A percentile compares a stretch with the other conserved stretches of the same genome.
Evolutionary conservation across 228 moss, liverwort and hornwort species (phyloP).

Genomic region (Sphagnum fallax): DNA sequence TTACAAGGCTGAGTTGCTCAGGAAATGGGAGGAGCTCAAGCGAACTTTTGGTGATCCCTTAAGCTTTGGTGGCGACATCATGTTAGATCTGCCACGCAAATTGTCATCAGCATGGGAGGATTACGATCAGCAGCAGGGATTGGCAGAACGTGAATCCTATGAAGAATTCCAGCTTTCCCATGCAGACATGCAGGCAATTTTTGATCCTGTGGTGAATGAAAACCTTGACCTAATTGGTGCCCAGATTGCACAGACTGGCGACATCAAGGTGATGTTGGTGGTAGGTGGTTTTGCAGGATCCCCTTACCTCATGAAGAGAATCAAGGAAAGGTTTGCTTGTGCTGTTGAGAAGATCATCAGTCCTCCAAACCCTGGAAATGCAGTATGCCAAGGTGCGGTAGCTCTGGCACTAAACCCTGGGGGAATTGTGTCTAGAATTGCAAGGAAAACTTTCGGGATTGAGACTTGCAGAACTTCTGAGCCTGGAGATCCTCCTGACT

Average conservation of each 20-base stretch:
- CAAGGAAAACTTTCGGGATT: slow-evolving; percentile 27
- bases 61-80: background rate
- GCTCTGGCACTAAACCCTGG: background rate
- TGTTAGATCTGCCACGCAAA: slow-evolving; percentile 7
- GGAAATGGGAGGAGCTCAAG: slow-evolving; percentile 14
- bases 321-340: background rate
- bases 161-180: slow-evolving; percentile 12
- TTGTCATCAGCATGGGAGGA: slow-evolving; percentile 15
- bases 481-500: slow-evolving; percentile 20
- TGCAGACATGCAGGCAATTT: slow-evolving; percentile 16
- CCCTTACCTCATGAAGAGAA: slow-evolving; percentile 7
- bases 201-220: slow-evolving; percentile 23
- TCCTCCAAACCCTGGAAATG: slow-evolving; percentile 3
- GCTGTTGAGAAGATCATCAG: slow-evolving; percentile 3
- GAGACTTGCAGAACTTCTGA: slow-evolving; percentile 23
- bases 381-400: slow-evolving; percentile 4
- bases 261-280: slow-evolving; percentile 17
- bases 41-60: slow-evolving; percentile 4
- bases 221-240: slow-evolving; percentile 15
- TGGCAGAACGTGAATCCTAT: background rate
- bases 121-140: background rate
- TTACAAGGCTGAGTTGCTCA: background rate
- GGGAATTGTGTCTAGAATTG: background rate
- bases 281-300: slow-evolving; percentile 21
- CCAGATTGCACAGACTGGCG: background rate